Evolutionary conservation across 2,329 filamentous ascomycete genomes (phyloP).

Genomic region (Sclerotinia glacialis): DNA sequence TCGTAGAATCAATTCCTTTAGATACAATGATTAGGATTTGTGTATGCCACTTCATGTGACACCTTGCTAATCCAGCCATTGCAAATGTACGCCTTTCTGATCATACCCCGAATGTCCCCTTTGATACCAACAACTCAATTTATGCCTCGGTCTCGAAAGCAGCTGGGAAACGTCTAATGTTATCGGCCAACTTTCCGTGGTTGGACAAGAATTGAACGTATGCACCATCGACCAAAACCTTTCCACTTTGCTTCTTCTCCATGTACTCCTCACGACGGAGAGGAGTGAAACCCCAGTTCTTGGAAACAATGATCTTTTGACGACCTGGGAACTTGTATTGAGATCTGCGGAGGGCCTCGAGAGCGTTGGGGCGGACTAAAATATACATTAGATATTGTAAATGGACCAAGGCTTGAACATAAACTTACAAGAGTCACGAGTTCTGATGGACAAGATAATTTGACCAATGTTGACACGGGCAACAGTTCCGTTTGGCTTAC

Average conservation of each 20-base stretch:
- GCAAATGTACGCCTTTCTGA: constrained; percentile 36
- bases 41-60: constrained; percentile 24
- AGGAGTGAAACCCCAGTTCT: constrained; percentile 99
- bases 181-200: constrained; percentile 79
- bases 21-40: constrained; percentile 34
- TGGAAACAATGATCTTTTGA: constrained; percentile 99
- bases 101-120: constrained; percentile 18
- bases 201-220: constrained; percentile 99
- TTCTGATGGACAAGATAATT: constrained; percentile 96
- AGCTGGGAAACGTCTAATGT: constrained; percentile 92
- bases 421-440: constrained; percentile 81
- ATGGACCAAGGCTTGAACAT: not conserved
- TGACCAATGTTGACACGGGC: constrained; percentile 99
- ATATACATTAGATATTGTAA: constrained; percentile 34
- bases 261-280: constrained; percentile 97
- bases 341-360: constrained; percentile 97
- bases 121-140: constrained; percentile 24
- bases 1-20: constrained; percentile 36
- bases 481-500: constrained; percentile 98
- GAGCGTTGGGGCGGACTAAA: constrained; percentile 80
- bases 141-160: constrained; percentile 61
- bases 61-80: constrained; percentile 35
- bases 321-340: constrained; percentile 99
- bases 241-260: constrained; percentile 88
- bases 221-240: constrained; percentile 94